Base-by-base conservation (phyloP, 129 eudicot genomes). In the Artemisia tridentata region DNA sequence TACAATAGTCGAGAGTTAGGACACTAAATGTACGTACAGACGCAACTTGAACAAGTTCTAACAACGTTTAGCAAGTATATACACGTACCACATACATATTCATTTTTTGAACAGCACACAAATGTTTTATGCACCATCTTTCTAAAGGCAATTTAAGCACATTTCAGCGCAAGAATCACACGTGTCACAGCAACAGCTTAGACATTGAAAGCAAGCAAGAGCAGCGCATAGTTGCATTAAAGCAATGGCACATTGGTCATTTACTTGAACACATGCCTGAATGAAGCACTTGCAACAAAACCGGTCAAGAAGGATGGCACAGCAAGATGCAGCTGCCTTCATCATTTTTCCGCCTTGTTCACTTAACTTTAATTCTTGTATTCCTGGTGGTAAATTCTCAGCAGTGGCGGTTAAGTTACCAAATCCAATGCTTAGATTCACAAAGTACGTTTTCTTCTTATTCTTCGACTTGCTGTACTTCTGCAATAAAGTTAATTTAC, bases 221-320 rank as follows among this genome's bases (percentile, higher is more conserved):
- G 90, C 97, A 0, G 91, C 38, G 62, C 97, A 88, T 51, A 88
- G 79, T 73, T 95, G 91, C 6, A 97, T 65, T 0, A 79, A 49
- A 20, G 48, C 80, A 75, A 90, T 59, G 4, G 88, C 88, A 46
- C 91, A 90, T 65, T 77, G 89, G 78, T 90, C 91, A 45, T 83
- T 95, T 7, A 84, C 7, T 67, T 72, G 64, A 8, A 52, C 60
- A 17, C 96, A 88, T 12, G 72, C 67, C 75, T 74, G 87, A 50
- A 95, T 81, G 65, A 78, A 82, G 58, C 99, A 93, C 89, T 79
- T 88, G 84, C 99, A 90, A 71, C 97, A 95, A 59, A 81, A 70
- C 3, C 80, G 62, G 38, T 86, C 85, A 7, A 81, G 25, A 67
- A 81, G 6, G 45, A 61, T 62, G 47, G 76, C 58, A 58, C 91